Evolutionary conservation across 2,329 filamentous ascomycete species (phyloP).

Genomic region (Cladophialophora chaetospira): DNA sequence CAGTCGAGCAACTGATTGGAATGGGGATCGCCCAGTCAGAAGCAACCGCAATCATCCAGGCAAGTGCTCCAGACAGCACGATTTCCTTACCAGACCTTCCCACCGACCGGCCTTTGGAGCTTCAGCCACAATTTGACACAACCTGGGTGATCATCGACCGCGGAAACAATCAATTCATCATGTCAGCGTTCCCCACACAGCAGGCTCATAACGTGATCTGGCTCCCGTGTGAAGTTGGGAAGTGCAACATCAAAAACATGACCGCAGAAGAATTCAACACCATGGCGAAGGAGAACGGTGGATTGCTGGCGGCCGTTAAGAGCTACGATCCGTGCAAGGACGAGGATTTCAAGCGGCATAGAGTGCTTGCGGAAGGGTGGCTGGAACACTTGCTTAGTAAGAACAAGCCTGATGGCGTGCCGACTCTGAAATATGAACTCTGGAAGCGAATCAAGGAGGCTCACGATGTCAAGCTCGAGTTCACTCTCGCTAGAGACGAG

Average conservation of each 20-base stretch:
- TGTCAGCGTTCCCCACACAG: conserved; percentile 5
- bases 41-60: background rate
- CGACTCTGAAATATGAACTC: background rate
- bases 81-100: background rate
- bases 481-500: background rate
- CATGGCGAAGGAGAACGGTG: conserved; percentile 2
- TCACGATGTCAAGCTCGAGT: background rate
- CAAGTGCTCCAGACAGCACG: background rate
- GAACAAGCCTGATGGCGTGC: background rate
- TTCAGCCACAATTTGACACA: background rate
- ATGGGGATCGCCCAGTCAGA: background rate
- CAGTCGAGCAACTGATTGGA: background rate
- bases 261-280: conserved; percentile 1
- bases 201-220: background rate
- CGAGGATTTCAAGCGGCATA: background rate
- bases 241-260: background rate
- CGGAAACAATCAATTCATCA: conserved; percentile 19
- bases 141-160: conserved; percentile 13
- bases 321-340: background rate
- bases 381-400: background rate
- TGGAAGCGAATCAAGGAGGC: conserved; percentile 3
- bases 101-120: background rate
- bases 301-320: background rate
- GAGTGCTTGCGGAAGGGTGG: background rate
- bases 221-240: background rate